Percentiles rank a stretch among this genome's conserved stretches.
Conservation (phyloP, 2,329 filamentous ascomycete species). For the Diaporthe amygdali region DNA sequence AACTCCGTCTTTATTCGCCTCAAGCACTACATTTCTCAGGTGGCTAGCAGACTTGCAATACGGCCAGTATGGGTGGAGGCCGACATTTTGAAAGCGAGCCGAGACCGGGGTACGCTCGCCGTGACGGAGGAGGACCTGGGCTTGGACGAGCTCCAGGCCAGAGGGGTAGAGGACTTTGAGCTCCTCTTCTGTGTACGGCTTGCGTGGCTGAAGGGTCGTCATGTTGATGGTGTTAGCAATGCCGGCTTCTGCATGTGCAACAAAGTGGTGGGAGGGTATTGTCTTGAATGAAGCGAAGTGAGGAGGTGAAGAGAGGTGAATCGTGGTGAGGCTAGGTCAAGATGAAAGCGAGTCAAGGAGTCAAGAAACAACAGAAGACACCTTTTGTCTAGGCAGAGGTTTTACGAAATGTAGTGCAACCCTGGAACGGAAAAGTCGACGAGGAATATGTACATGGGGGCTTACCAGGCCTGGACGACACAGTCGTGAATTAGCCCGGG, state of each 20-base stretch:
- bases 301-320: neutral
- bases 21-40: conserved; percentile 61
- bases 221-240: conserved; percentile 52
- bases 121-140: conserved; percentile 85
- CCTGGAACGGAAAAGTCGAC: neutral
- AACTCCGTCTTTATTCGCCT: conserved; percentile 40
- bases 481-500: neutral
- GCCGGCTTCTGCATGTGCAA: neutral
- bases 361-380: neutral
- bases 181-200: conserved; percentile 81
- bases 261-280: neutral
- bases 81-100: conserved; percentile 83
- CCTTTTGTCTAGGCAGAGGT: neutral
- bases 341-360: neutral
- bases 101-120: conserved; percentile 85
- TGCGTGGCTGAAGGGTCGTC: conserved; percentile 77
- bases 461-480: neutral
- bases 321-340: neutral
- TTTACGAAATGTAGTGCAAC: neutral
- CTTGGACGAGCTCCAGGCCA: conserved; percentile 80
- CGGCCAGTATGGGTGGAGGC: conserved; percentile 77
- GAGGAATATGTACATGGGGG: neutral
- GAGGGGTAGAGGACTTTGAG: conserved; percentile 81
- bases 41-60: conserved; percentile 83
- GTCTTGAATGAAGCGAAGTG: neutral